Evolutionary conservation across 2,329 filamentous ascomycete genomes (phyloP), one percentile per base, ranked within the genome.

Genomic region (Chaetomiaceae sp.): DNA sequence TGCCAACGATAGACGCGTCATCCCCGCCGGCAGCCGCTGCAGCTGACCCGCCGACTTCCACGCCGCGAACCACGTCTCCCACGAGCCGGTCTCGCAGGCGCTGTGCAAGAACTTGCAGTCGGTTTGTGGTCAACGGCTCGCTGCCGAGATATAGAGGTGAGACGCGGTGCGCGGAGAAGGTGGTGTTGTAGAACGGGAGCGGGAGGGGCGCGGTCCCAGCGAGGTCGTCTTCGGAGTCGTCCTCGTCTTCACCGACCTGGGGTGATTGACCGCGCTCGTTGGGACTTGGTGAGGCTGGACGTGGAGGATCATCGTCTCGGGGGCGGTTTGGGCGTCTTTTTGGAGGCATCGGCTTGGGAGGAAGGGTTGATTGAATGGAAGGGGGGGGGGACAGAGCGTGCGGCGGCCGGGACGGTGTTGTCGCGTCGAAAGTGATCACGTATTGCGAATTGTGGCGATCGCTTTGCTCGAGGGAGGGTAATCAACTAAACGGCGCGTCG

Each of bases 51-150:
- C 74, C 74, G 16, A 84, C 73, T 57, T 82, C 78, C 16, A 83
- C 75, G 38, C 80, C 80, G 51, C 80, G 76, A n/a, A 83, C 77
- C 1, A 81, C 75, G 58, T 83, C 80, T 14, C 80, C 80, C 0
- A 81, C 78, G 0, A 83, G 71, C 1, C 71, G 71, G 43, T 83
- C 79, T 34, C 79, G 75, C 2, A 84, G 66, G 2, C 75, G 71
- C 7, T 71, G 71, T 1, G 76, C 73, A 0, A 82, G 68, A 0
- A 64, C 51, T 13, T 69, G 64, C 2, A 83, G 70, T 3, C 73
- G 71, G 0, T 62, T 37, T 0, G 64, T 42, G 0, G 67, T 68
- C 1, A 81, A 67, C 0, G 60, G 36, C 2, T 73, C 65, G 3
- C 65, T 48, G 21, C 77, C 78, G 20, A 79, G 54, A 61, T 76